Percentiles rank a stretch among this genome's conserved stretches.
Conservation (phyloP, 1,139 yeast genomes). For the Kodamaea anthophila region DNA sequence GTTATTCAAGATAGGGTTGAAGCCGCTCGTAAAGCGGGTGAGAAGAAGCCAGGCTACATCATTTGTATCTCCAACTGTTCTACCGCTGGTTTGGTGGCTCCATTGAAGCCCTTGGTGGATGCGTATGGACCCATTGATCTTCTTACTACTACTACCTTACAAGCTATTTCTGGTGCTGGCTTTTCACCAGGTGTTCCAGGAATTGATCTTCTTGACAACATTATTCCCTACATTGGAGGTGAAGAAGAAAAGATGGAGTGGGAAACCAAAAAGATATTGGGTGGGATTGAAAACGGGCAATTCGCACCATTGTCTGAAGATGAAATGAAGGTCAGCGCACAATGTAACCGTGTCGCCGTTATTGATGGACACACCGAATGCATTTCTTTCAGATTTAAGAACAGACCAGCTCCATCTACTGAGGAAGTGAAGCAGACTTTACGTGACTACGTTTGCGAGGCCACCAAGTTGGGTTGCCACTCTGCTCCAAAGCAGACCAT, state of each 20-base stretch:
- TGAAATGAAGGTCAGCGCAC: constrained; percentile 85
- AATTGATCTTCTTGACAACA: constrained; percentile 88
- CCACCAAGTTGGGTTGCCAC: constrained; percentile 66
- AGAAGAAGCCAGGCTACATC: constrained; percentile 67
- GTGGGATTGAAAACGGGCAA: constrained; percentile 51
- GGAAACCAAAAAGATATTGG: constrained; percentile 95
- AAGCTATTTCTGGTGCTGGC: constrained; percentile 98
- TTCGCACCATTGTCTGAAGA: constrained; percentile 61
- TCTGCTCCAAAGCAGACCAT: constrained; percentile 93
- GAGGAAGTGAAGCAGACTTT: constrained; percentile 71
- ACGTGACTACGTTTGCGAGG: constrained; percentile 78
- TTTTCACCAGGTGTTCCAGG: constrained; percentile 97
- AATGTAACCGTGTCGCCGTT: constrained; percentile 95
- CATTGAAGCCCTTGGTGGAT: constrained; percentile 86
- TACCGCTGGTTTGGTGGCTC: constrained; percentile 96
- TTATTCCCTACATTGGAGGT: constrained; percentile 91
- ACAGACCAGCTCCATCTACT: constrained; percentile 77
- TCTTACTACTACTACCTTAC: constrained; percentile 86
- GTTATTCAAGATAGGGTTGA: constrained; percentile 59
- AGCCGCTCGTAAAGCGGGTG: constrained; percentile 48
- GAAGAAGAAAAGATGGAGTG: constrained; percentile 98
- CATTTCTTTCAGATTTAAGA: constrained; percentile 76
- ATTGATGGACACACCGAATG: constrained; percentile 98
- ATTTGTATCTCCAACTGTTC: constrained; percentile 97
- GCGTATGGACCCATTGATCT: constrained; percentile 84